Evolutionary conservation across 768 basidiomycete genomes (phyloP).

Genomic region (Dentipellis fragilis): DNA sequence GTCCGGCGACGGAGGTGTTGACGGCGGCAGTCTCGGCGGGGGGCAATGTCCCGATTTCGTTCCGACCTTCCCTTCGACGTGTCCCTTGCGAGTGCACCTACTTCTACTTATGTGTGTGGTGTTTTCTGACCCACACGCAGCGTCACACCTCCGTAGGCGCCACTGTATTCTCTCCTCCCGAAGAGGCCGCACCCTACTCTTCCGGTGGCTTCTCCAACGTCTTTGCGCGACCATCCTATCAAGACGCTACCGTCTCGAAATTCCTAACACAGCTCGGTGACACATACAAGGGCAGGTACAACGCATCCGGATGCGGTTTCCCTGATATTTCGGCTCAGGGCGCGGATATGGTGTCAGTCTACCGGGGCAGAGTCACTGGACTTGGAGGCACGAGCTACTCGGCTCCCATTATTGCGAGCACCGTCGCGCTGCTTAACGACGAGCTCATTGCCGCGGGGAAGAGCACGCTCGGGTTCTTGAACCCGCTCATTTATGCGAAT

Average conservation of each 20-base stretch:
- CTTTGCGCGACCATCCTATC: slow-evolving; percentile 19
- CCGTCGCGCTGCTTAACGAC: slow-evolving; percentile 26
- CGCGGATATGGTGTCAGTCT: slow-evolving; percentile 20
- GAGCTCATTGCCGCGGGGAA: slow-evolving; percentile 19
- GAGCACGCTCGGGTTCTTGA: slow-evolving; percentile 13
- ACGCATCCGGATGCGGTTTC: slow-evolving; percentile 30
- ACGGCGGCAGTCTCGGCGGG: slow-evolving; percentile 3
- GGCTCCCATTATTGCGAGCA: slow-evolving; percentile 24
- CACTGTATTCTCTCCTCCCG: slow-evolving; percentile 18
- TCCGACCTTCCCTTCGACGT: slow-evolving; percentile 16
- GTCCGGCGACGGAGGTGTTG: slow-evolving; percentile 16
- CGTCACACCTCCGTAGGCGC: slow-evolving; percentile 18
- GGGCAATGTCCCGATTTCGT: slow-evolving; percentile 9
- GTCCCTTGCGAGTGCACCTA: slow-evolving; percentile 7
- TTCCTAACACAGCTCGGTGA: slow-evolving; percentile 25
- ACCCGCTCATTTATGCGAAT: slow-evolving; percentile 14
- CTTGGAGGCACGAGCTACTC: slow-evolving; percentile 23
- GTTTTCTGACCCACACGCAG: slow-evolving; percentile 4
- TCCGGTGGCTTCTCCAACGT: slow-evolving; percentile 16
- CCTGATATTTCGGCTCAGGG: slow-evolving; percentile 37
- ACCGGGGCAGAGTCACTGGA: slow-evolving; percentile 11
- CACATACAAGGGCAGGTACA: slow-evolving; percentile 22
- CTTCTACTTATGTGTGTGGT: background rate
- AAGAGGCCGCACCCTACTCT: slow-evolving; percentile 16
- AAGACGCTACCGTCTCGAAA: slow-evolving; percentile 24